Evolutionary conservation across 2,329 filamentous ascomycete species (phyloP), one percentile per base, ranked within the genome.

Genomic region (Botrytis aclada): DNA sequence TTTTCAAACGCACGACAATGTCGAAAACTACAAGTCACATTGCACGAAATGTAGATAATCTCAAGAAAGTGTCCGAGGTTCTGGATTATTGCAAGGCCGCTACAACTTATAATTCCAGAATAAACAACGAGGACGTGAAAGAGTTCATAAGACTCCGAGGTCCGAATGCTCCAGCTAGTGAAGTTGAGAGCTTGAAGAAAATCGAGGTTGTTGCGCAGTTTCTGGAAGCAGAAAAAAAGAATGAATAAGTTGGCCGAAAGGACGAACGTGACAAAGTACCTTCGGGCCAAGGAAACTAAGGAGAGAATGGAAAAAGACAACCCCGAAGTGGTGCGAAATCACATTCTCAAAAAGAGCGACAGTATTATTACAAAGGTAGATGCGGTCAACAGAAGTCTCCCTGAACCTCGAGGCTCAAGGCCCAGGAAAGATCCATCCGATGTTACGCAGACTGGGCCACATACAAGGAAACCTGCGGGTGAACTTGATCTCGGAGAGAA

Each of bases 31-130:
- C n/a, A 20, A 18, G 2, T 0, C 3, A 18, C 7, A 22, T 18
- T 18, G 54, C 25, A 18, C 4, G 2, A n/a, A n/a, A 20, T 8
- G 16, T 58, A 3, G 4, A 16, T n/a, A 3, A 32, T 0, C 8
- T 3, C 29, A 4, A 58, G 14, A 10, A 9, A 4, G 7, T 2
- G 1, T 2, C 43, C 20, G 18, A 45, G 7, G 47, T 51, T 51
- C 4, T n/a, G 47, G 6, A 0, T 14, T n/a, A 51, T 51, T 7
- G 25, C 10, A 1, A 2, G 0, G 47, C 47, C 0, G 10, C 0
- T 1, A 3, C 0, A 6, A 51, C 47, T 45, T 45, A 10, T 45
- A 22, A 45, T 0, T 2, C 8, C 7, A 45, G 7, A 4, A 22
- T 9, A 45, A 20, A 0, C 43, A 22, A 45, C 0, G 8, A 45